phyloP scores from a whole-genome alignment of 106 monocot species.

The Narthecium ossifragum region DNA sequence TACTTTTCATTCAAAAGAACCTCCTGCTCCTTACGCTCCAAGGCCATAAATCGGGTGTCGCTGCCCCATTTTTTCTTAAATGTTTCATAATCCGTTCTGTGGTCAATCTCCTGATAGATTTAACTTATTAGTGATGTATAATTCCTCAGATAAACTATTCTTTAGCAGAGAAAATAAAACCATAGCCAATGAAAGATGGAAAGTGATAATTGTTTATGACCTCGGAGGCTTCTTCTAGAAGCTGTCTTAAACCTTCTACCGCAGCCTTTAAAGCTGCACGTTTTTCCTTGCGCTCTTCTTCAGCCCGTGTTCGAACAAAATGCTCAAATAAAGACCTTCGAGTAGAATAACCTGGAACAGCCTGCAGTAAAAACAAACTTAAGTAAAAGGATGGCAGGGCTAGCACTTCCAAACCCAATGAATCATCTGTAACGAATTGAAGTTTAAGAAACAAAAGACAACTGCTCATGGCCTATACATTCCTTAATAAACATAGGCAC shows the following conservation, averaged over 20 bases:
- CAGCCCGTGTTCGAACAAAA: conserved; percentile 89
- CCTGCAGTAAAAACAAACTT: conserved; percentile 32
- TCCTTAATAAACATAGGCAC: too few species aligned
- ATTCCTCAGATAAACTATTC: too few species aligned
- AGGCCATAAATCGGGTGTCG: conserved; percentile 73
- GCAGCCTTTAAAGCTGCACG: conserved; percentile 93
- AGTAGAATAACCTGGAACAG: conserved; percentile 74
- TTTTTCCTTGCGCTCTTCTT: conserved; percentile 96
- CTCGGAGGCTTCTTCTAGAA: conserved; percentile 89
- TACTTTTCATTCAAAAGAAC: conserved; percentile 88
- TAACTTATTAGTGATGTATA: too few species aligned
- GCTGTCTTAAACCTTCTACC: conserved; percentile 61
- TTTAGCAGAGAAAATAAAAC: too few species aligned
- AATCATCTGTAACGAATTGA: too few species aligned
- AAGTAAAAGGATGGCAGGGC: conserved; percentile 13
- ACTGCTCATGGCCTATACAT: too few species aligned
- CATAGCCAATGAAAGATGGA: not conserved
- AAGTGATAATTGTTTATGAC: conserved; percentile 22
- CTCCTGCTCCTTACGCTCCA: conserved; percentile 85
- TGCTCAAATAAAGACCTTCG: conserved; percentile 85
- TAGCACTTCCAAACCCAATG: too few species aligned
- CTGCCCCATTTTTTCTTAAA: conserved; percentile 94
- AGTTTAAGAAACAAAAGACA: too few species aligned
- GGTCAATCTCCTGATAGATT: conserved; percentile 77
- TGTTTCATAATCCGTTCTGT: conserved; percentile 61